Percentiles rank a stretch among this genome's conserved stretches.
These are phyloP conservation scores for Luvunga scandens DNA, from an alignment of 345 rosid genomes.

Conservation along the genomic window DNA sequence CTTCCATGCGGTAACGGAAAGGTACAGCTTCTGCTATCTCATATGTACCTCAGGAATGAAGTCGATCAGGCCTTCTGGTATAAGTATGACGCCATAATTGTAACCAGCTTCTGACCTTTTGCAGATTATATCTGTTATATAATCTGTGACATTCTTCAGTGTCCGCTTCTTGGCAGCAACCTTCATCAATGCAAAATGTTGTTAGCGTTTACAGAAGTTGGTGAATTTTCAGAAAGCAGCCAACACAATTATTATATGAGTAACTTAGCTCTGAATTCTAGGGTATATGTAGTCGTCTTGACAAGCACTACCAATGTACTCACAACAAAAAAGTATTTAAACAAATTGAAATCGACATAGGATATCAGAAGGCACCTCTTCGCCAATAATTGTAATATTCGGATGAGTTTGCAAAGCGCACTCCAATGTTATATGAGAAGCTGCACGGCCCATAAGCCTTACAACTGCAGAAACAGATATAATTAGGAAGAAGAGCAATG, in stretches of 20 bases:
- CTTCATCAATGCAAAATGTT: conserved; percentile 10
- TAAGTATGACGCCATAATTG: conserved; percentile 50
- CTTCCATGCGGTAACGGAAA: not conserved
- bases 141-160: conserved; percentile 40
- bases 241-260: not conserved
- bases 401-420: conserved; percentile 53
- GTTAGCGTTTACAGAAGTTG: not conserved
- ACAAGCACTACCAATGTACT: not conserved
- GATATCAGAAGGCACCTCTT: conserved; percentile 30
- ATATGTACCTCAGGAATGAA: conserved; percentile 53
- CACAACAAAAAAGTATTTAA: not conserved
- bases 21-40: not conserved
- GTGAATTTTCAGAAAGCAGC: not conserved
- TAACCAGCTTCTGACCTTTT: conserved; percentile 37
- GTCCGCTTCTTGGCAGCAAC: conserved; percentile 41
- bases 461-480: conserved; percentile 26
- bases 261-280: not conserved
- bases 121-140: conserved; percentile 34
- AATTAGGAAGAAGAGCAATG: not conserved
- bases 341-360: not conserved
- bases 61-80: conserved; percentile 59
- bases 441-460: conserved; percentile 49
- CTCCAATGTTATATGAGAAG: conserved; percentile 47
- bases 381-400: conserved; percentile 40
- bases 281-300: not conserved